phyloP scores from a whole-genome alignment of 1,284 basidiomycete genomes.

The Mycosarcoma maydis region DNA sequence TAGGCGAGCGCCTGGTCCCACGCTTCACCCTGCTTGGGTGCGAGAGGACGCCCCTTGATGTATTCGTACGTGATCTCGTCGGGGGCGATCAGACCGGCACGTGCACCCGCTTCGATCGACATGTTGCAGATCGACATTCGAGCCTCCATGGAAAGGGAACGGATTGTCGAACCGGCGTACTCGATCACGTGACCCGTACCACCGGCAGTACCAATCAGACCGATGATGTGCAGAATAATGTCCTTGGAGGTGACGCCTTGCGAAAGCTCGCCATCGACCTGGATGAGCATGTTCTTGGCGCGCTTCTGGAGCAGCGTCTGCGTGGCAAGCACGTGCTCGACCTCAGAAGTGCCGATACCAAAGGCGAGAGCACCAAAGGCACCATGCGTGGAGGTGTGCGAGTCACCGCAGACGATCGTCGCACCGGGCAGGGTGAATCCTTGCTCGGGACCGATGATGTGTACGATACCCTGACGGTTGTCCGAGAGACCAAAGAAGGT shows the following conservation, averaged over 20 bases:
- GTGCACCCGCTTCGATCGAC: slow-evolving; percentile 66
- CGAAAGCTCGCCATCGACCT: slow-evolving; percentile 62
- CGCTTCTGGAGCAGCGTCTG: slow-evolving; percentile 65
- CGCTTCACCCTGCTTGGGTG: slow-evolving; percentile 55
- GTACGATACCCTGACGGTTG: slow-evolving; percentile 65
- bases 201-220: slow-evolving; percentile 65
- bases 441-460: slow-evolving; percentile 66
- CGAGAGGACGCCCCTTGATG: slow-evolving; percentile 63
- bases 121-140: slow-evolving; percentile 67
- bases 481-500: slow-evolving; percentile 66
- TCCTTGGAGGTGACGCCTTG: slow-evolving; percentile 66
- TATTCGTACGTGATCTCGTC: slow-evolving; percentile 65
- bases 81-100: slow-evolving; percentile 65
- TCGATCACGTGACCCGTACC: slow-evolving; percentile 65
- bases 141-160: slow-evolving; percentile 62
- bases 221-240: slow-evolving; percentile 65
- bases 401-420: slow-evolving; percentile 66
- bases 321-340: slow-evolving; percentile 66
- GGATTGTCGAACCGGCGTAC: slow-evolving; percentile 63
- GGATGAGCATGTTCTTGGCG: slow-evolving; percentile 65
- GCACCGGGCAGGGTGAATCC: slow-evolving; percentile 65
- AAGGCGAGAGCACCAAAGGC: slow-evolving; percentile 66
- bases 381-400: slow-evolving; percentile 66
- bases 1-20: slow-evolving; percentile 63
- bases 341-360: slow-evolving; percentile 66